Base-by-base conservation (phyloP, 179 eudicot species). In the Vitellaria paradoxa region DNA sequence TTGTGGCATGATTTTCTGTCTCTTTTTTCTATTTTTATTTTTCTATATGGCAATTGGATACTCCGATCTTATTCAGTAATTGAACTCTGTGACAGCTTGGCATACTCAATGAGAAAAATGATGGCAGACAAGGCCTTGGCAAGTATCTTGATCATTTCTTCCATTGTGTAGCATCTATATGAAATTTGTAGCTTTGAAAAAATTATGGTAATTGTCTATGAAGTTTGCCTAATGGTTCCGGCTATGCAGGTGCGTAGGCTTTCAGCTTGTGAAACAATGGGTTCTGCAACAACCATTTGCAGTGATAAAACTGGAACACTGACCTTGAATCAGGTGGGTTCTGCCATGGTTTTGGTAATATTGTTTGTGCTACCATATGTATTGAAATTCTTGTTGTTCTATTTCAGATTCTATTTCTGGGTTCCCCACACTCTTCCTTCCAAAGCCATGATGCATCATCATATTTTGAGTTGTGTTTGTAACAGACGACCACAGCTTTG, bases 201-300 rank as follows among this genome's bases (percentile, higher is more conserved):
- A 24, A 65, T n/a, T 66, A 20, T 70, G 26, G 24, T 61, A 52
- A 66, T 46, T 37, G 42, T n/a, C 11, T 57, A 10, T 30, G 23
- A 64, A 59, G 30, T 74, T 71, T 74, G 23, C 76, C 64, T 63
- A 40, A 55, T 61, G 10, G 24, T 18, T 47, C 57, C 62, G 26
- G 76, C 8, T 57, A 24, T 81, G 76, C 92, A 94, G 98, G 98
- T 95, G 63, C 93, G 99, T 18, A 89, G 99, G 81, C 95, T 95
- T 82, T 95, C 99, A 78, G 97, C 99, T 75, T 94, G 98, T 84
- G 98, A 94, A 86, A 94, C 98, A 64, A 94, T 94, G 98, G 98
- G 98, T 63, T 95, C 99, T 82, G 97, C 99, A 50, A 95, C 99
- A 70, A 95, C 99, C 73, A 95, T 95, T 74, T 95, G 99, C 84